phyloP scores from a whole-genome alignment of 768 basidiomycete genomes.

The Rhizopogon rudus region DNA sequence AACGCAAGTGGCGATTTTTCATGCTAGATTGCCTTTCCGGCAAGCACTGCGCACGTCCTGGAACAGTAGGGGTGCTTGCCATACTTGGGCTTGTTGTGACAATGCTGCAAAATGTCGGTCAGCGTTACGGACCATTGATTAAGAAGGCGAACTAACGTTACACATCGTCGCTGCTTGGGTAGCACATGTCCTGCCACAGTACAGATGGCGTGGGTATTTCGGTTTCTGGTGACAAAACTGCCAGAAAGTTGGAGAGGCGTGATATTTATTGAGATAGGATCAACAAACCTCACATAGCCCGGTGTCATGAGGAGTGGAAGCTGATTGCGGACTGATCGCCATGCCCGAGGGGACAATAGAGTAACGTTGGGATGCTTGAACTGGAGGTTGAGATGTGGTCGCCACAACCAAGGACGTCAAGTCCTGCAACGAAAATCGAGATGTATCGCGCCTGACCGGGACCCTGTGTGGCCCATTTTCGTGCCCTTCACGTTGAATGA shows the following conservation, averaged over 20 bases:
- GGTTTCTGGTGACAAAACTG: slow-evolving; percentile 51
- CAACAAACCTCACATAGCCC: slow-evolving; percentile 25
- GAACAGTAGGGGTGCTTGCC: slow-evolving; percentile 31
- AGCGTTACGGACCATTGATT: background rate
- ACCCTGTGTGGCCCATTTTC: slow-evolving; percentile 21
- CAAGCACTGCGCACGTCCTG: slow-evolving; percentile 23
- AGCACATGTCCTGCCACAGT: slow-evolving; percentile 64
- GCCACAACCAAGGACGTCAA: slow-evolving; percentile 19
- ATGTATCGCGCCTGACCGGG: slow-evolving; percentile 23
- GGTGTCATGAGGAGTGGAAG: slow-evolving; percentile 4
- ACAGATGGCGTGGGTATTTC: slow-evolving; percentile 55
- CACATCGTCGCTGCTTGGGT: slow-evolving; percentile 33
- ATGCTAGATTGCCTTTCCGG: background rate
- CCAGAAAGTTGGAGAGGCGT: slow-evolving; percentile 18
- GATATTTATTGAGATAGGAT: background rate
- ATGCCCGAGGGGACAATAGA: slow-evolving; percentile 3
- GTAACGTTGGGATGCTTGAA: background rate
- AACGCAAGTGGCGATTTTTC: background rate
- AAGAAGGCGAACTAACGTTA: slow-evolving; percentile 14
- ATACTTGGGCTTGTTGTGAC: slow-evolving; percentile 25
- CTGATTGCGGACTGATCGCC: background rate
- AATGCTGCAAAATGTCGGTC: slow-evolving; percentile 16
- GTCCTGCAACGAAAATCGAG: slow-evolving; percentile 28
- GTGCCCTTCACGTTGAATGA: slow-evolving; percentile 1
- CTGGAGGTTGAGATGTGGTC: background rate